These are phyloP conservation scores for Candida germanica DNA, from an alignment of 805 yeast genomes.

Conservation along the genomic window DNA sequence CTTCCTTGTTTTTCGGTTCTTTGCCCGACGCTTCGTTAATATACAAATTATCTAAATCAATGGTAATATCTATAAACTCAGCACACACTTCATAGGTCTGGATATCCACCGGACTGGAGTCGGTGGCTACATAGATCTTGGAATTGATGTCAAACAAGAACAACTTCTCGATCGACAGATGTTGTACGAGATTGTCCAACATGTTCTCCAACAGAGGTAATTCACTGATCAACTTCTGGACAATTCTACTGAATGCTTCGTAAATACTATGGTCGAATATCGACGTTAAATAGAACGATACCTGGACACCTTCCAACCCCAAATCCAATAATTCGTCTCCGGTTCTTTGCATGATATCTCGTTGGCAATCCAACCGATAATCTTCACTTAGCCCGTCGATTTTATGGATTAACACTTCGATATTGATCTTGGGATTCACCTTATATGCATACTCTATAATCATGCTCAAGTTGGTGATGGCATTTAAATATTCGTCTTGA, in stretches of 20 bases:
- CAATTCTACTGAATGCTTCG: constrained; percentile 91
- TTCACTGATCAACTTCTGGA: constrained; percentile 87
- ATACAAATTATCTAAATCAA: constrained; percentile 78
- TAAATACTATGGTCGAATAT: constrained; percentile 94
- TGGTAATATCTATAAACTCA: constrained; percentile 91
- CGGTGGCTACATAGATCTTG: constrained; percentile 93
- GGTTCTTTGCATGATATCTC: constrained; percentile 94
- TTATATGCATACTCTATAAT: constrained; percentile 84
- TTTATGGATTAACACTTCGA: constrained; percentile 92
- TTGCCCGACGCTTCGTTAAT: constrained; percentile 21
- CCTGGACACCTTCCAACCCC: constrained; percentile 88
- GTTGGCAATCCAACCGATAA: constrained; percentile 87
- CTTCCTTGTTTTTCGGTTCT: constrained; percentile 24
- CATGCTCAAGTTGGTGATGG: constrained; percentile 82
- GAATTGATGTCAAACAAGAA: constrained; percentile 89
- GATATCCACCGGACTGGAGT: constrained; percentile 91
- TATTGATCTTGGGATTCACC: constrained; percentile 78
- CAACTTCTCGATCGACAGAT: constrained; percentile 88
- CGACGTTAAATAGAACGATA: constrained; percentile 86
- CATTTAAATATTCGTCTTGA: constrained; percentile 92
- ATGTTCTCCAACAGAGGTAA: constrained; percentile 83
- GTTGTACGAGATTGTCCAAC: constrained; percentile 83
- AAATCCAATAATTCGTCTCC: constrained; percentile 89
- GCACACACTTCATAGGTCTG: constrained; percentile 97
- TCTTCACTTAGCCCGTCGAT: constrained; percentile 95